Base-by-base conservation (phyloP, 108 stramenopile genomes). In the Stephanodiscus triporus region DNA sequence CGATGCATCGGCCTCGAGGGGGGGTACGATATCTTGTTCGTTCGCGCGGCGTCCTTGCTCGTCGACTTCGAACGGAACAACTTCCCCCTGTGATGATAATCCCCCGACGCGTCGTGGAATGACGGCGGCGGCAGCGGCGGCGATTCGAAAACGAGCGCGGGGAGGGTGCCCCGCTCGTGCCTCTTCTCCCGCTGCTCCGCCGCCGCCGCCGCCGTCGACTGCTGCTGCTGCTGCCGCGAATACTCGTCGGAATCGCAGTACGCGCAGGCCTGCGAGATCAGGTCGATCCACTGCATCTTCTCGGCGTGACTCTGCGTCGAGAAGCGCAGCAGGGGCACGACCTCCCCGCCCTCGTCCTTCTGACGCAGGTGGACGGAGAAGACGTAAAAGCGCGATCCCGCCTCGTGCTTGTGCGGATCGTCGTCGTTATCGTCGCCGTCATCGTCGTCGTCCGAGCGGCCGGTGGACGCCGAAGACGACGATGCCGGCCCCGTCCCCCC, bases 311-410 rank as follows among this genome's bases (percentile, higher is more conserved):
- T 84, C 51, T 84, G 74, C 8, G 93, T 90, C 20, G 89, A 90
- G 67, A 94, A 94, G 0, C 93, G 89, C 11, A 94, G 54, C 24
- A 94, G 72, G 1, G 93, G 93, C 19, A 90, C 73, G 56, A 94
- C 69, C 36, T 60, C 20, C 36, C 50, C 11, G 64, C 63, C 27
- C 62, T 56, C 42, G 27, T 59, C 65, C 62, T 27, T 75, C 11
- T 75, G 80, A 49, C 85, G 60, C 22, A 80, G 75, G 62, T 91
- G 89, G 14, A 94, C 75, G 11, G 89, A 90, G 80, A 94, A 94
- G 43, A 94, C 88, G 71, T 88, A 82, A 66, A 88, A 94, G 63
- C 86, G 89, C 4, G 89, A 87, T 63, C 92, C 92, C 2, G 70
- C 51, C 67, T 85, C 79, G 27, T 85, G 76, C 6, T 78, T n/a